phyloP scores from a whole-genome alignment of 768 basidiomycete species.

The Boletus rubroflammeus region DNA sequence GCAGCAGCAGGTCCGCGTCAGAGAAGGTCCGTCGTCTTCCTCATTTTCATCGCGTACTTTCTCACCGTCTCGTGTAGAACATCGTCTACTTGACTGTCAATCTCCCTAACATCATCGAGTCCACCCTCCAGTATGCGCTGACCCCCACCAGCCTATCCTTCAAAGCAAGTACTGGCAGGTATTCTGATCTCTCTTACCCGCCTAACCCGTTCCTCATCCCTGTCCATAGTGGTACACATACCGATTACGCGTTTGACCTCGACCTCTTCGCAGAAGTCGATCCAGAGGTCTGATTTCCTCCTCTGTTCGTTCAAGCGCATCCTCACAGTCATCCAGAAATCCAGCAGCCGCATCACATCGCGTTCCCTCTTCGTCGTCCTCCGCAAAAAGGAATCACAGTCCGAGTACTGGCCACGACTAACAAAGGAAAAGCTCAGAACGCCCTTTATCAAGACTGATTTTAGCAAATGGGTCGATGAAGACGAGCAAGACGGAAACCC shows the following conservation, averaged over 20 bases:
- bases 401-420: conserved; percentile 90
- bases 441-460: conserved; percentile 90
- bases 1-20: conserved; percentile 62
- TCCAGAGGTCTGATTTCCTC: conserved; percentile 54
- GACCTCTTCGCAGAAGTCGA: conserved; percentile 73
- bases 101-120: conserved; percentile 64
- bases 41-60: neutral
- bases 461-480: conserved; percentile 94
- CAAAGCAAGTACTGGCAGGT: conserved; percentile 65
- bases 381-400: conserved; percentile 72
- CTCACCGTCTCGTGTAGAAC: conserved; percentile 51
- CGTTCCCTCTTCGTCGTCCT: conserved; percentile 67
- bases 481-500: conserved; percentile 83
- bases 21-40: conserved; percentile 54
- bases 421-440: conserved; percentile 83
- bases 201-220: conserved; percentile 5
- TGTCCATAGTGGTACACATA: conserved; percentile 39
- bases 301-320: neutral
- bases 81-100: conserved; percentile 82
- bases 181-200: conserved; percentile 23
- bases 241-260: conserved; percentile 71
- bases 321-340: conserved; percentile 16
- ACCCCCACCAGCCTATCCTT: conserved; percentile 57
- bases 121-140: conserved; percentile 57
- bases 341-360: conserved; percentile 53